phyloP scores from a whole-genome alignment of 1,284 basidiomycete species.

The Amylostereum areolatum region DNA sequence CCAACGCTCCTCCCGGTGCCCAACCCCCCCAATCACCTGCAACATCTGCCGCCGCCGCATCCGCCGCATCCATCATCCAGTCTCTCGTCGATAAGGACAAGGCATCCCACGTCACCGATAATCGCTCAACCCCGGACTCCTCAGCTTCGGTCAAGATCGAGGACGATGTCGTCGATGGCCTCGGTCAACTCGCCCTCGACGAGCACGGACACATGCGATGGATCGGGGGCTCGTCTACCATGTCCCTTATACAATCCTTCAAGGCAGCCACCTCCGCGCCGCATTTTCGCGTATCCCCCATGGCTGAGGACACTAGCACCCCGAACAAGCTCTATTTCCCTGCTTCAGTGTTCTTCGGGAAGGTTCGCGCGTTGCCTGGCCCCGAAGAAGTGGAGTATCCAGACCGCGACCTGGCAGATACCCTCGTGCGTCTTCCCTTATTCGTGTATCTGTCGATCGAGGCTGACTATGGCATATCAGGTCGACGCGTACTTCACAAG shows the following conservation, averaged over 20 bases:
- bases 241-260: slow-evolving; percentile 88
- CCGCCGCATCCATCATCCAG: slow-evolving; percentile 18
- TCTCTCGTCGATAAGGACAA: slow-evolving; percentile 21
- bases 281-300: slow-evolving; percentile 70
- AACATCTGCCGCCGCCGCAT: slow-evolving; percentile 13
- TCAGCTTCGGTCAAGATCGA: slow-evolving; percentile 52
- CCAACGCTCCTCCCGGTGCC: slow-evolving; percentile 20
- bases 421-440: slow-evolving; percentile 50
- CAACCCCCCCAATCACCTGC: slow-evolving; percentile 12
- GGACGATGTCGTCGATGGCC: slow-evolving; percentile 71
- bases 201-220: slow-evolving; percentile 88
- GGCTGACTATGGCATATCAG: slow-evolving; percentile 29
- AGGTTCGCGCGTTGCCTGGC: slow-evolving; percentile 74
- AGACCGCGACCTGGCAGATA: slow-evolving; percentile 74
- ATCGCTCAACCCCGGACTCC: slow-evolving; percentile 26
- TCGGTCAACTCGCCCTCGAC: slow-evolving; percentile 82
- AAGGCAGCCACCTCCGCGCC: slow-evolving; percentile 68
- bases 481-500: slow-evolving; percentile 80
- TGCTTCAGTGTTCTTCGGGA: slow-evolving; percentile 82
- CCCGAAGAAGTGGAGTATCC: slow-evolving; percentile 87
- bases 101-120: slow-evolving; percentile 22
- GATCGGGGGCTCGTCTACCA: slow-evolving; percentile 88
- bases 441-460: slow-evolving; percentile 6
- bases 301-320: slow-evolving; percentile 73
- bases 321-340: slow-evolving; percentile 86